Base-by-base conservation (phyloP, 768 basidiomycete genomes). In the Naganishia friedmannii region DNA sequence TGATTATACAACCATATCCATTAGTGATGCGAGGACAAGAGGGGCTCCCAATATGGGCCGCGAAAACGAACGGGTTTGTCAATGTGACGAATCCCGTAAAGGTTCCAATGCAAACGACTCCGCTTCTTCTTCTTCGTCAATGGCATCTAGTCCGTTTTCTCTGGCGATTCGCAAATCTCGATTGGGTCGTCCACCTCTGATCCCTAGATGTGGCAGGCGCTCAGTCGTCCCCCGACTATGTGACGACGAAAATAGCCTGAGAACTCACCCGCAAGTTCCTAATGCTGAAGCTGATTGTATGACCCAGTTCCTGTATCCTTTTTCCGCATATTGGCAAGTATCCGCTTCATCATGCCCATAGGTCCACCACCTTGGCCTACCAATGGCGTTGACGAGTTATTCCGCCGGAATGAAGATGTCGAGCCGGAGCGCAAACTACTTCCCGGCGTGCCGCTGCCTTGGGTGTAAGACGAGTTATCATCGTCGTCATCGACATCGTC, bases 401-500 rank as follows among this genome's bases (percentile, higher is more conserved):
- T 32, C 37, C 68, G 42, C 8, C 55, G 54, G 19, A 34, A 51
- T 17, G 55, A 51, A 17, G 58, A 45, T 34, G 55, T 31, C 46
- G 58, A 63, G 42, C 26, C 45, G 13, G 68, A 56, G 7, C 68
- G 58, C 26, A 48, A 34, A 39, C 68, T 68, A 37, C 67, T 68
- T 17, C 42, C 55, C 26, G 68, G 58, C 2, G 68, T 69, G 9
- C 68, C 68, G 19, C 53, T 54, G 54, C 56, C 54, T n/a, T 3
- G n/a, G n/a, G 65, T 66, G 34, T 31, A 57, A 9, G 58, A 53
- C 10, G 68, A 69, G 23, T 29, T 26, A 13, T 69, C 68, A 29
- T 75, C 75, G 57, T 73, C 76, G 6, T 65, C 74, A 19, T 53
- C 70, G 6, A 68, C 74, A 6, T 70, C 66, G 19, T 69, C 74